Evolutionary conservation across 352 stramenopile genomes (phyloP).

Genomic region (Globisporangium iwayamae): DNA sequence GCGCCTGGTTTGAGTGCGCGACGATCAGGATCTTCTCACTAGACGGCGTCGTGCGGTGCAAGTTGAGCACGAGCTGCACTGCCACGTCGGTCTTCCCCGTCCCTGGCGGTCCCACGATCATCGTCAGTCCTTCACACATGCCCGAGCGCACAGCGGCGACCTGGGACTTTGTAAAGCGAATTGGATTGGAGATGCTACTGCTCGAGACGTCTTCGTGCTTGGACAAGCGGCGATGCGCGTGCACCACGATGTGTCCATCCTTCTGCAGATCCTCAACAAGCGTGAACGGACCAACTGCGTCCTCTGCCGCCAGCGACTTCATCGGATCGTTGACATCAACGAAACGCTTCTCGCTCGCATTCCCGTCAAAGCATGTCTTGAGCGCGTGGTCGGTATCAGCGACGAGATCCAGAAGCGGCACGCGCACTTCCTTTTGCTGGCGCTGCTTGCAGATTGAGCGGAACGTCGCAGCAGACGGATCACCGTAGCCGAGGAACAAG

Average conservation of each 20-base stretch:
- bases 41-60: constrained; percentile 81
- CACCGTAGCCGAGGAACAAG: constrained; percentile 93
- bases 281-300: constrained; percentile 48
- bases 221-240: constrained; percentile 23
- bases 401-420: constrained; percentile 45
- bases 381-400: constrained; percentile 45
- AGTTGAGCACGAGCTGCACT: constrained; percentile 92
- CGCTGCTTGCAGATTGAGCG: constrained; percentile 48
- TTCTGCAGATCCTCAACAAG: constrained; percentile 35
- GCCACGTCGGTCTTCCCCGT: constrained; percentile 95
- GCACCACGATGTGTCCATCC: constrained; percentile 28
- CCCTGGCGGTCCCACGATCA: constrained; percentile 92
- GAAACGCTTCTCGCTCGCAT: constrained; percentile 15
- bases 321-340: constrained; percentile 35
- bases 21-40: constrained; percentile 93
- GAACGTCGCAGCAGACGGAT: constrained; percentile 82
- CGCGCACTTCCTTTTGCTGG: constrained; percentile 25
- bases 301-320: constrained; percentile 25
- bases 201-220: not conserved
- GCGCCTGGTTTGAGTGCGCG: constrained; percentile 92
- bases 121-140: constrained; percentile 91
- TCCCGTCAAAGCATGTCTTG: constrained; percentile 23
- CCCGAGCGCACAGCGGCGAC: constrained; percentile 89
- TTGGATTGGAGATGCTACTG: not conserved
- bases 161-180: constrained; percentile 93